Base-by-base conservation (phyloP, 2,329 filamentous ascomycete genomes). In the Pseudonectria buxi region DNA sequence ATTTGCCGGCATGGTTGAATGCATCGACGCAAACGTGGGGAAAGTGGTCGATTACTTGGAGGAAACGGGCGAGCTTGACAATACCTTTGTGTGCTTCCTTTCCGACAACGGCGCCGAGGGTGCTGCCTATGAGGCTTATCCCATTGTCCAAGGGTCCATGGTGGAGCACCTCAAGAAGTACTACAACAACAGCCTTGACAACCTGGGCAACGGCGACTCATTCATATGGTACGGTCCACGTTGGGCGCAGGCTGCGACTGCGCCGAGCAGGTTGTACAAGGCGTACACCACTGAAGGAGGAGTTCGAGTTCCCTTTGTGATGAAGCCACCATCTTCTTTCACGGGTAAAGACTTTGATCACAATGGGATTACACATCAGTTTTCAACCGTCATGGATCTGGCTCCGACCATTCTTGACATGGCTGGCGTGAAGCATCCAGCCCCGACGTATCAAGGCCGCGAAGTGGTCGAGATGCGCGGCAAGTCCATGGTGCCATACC, bases 81-180 rank as follows among this genome's bases (percentile, higher is more conserved):
- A 81, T 52, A 82, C 77, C 3, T 74, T 81, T 41, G 64, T 82
- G 33, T 68, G 71, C 49, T 81, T 81, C 63, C 71, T 80, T 61
- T 74, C 68, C 1, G 75, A 80, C 55, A 79, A 80, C 40, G 74
- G 74, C 4, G 74, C 74, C 12, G 76, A 78, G 44, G 74, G 74
- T 13, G 72, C 71, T 13, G 66, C 67, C 2, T 74, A 40, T 15
- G 46, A 45, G 27, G 36, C 43, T 3, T 42, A 36, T 11, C 41
- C 36, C 10, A 40, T 35, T 11, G 39, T 43, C n/a, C 40, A 42
- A 26, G 40, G 36, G 11, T 40, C 36, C 69, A 37, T 41, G 43
- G 36, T 43, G 16, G 27, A 43, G 35, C 37, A 44, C 29, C 36
- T 41, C 25, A 33, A 35, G 27, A 41, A 41, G 28, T 42, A 47